Evolutionary conservation across 208 protist genomes (phyloP).

Genomic region (Trichomonas gallinae): DNA sequence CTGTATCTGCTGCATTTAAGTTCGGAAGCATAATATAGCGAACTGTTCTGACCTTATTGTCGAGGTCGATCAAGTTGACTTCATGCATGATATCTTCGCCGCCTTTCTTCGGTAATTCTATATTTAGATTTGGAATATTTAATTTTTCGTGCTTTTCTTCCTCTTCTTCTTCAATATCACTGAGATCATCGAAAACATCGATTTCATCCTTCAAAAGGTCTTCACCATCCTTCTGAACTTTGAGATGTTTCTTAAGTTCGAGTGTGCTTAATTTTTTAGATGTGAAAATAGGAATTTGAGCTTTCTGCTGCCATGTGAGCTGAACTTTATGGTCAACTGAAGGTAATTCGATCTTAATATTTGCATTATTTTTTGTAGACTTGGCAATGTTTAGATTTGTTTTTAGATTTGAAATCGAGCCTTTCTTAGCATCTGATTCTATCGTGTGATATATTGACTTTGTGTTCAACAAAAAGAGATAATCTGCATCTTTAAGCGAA

Average conservation of each 20-base stretch:
- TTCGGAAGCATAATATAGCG: not conserved
- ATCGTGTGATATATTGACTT: not conserved
- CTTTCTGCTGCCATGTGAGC: not conserved
- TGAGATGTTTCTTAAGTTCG: not conserved
- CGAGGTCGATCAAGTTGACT: not conserved
- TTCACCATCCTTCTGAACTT: not conserved
- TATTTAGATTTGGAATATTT: not conserved
- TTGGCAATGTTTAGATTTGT: not conserved
- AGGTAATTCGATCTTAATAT: not conserved
- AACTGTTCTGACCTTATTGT: not conserved
- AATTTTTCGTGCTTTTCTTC: not conserved
- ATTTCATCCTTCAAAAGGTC: not conserved
- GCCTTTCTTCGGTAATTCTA: not conserved
- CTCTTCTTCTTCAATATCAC: not conserved
- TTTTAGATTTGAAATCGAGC: not conserved
- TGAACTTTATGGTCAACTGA: not conserved
- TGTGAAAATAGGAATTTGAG: not conserved
- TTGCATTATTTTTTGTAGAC: not conserved
- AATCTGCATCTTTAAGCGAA: not conserved
- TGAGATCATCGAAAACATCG: not conserved
- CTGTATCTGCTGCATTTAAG: not conserved
- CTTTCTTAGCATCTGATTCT: not conserved
- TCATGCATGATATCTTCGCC: not conserved
- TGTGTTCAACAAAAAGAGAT: not conserved
- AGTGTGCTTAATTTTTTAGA: not conserved